Evolutionary conservation across 768 basidiomycete genomes (phyloP).

Genomic region (Pleurotus platypus): DNA sequence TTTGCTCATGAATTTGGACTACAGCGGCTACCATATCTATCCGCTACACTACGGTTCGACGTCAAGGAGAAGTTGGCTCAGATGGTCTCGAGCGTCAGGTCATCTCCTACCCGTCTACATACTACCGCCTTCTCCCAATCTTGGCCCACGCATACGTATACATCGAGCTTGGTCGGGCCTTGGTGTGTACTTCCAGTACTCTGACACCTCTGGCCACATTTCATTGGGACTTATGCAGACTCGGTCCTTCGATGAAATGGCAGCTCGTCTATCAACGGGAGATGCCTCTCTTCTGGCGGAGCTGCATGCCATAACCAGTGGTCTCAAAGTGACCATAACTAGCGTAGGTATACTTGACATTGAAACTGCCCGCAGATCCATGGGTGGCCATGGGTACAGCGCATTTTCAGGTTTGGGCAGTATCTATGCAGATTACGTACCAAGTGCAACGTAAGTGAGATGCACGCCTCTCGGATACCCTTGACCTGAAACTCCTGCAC

Average conservation of each 20-base stretch:
- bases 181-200: conserved; percentile 35
- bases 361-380: conserved; percentile 62
- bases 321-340: conserved; percentile 60
- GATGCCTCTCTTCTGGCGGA: conserved; percentile 66
- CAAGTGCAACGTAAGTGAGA: conserved; percentile 53
- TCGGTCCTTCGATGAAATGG: conserved; percentile 46
- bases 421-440: conserved; percentile 62
- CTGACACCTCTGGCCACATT: neutral
- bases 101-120: conserved; percentile 69
- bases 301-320: conserved; percentile 68
- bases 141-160: conserved; percentile 69
- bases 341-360: conserved; percentile 51
- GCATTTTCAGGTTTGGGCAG: conserved; percentile 63
- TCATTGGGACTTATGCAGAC: conserved; percentile 27
- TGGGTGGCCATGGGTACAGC: conserved; percentile 80
- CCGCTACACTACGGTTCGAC: conserved; percentile 68
- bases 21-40: conserved; percentile 60
- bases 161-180: conserved; percentile 54
- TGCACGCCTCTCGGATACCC: too few relatives aligned
- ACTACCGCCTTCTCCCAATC: conserved; percentile 69
- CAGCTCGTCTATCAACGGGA: conserved; percentile 45
- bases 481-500: neutral
- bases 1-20: neutral
- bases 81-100: conserved; percentile 62
- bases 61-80: conserved; percentile 55